Conservation (phyloP, 495 filamentous ascomycete species). For the Podospora pseudopauciseta region DNA sequence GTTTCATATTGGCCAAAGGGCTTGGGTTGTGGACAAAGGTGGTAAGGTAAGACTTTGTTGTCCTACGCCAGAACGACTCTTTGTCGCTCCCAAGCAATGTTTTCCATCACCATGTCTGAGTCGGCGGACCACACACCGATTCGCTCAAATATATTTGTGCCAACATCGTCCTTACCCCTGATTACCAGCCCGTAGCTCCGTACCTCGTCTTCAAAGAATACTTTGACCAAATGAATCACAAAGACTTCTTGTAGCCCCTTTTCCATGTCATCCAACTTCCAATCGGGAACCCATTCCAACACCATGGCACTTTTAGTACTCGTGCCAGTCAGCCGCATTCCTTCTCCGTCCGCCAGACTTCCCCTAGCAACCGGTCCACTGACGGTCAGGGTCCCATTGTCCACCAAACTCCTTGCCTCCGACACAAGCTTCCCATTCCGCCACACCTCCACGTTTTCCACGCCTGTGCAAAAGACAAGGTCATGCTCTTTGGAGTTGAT, state of each 20-base stretch:
- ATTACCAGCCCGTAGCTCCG: background rate
- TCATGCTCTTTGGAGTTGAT: background rate
- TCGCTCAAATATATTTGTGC: background rate
- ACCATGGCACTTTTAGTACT: background rate
- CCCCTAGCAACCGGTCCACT: background rate
- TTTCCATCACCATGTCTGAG: background rate
- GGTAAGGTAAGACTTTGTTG: background rate
- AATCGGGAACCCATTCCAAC: background rate
- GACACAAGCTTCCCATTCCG: slow-evolving; percentile 5
- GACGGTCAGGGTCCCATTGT: background rate
- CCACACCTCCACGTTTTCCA: slow-evolving; percentile 5
- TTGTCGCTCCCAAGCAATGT: slow-evolving; percentile 1
- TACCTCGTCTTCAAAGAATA: background rate
- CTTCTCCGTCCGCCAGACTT: background rate
- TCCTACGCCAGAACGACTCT: background rate
- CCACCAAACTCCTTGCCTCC: slow-evolving; percentile 4
- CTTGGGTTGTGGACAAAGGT: too few relatives aligned
- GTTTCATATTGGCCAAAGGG: too few relatives aligned
- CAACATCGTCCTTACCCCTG: background rate
- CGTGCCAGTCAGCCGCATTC: background rate
- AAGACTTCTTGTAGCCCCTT: background rate
- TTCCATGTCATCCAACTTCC: background rate
- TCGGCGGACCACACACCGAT: background rate
- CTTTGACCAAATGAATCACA: background rate
- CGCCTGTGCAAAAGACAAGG: background rate